Conservation (phyloP, 805 yeast species). For the Lipomyces sp. region DNA sequence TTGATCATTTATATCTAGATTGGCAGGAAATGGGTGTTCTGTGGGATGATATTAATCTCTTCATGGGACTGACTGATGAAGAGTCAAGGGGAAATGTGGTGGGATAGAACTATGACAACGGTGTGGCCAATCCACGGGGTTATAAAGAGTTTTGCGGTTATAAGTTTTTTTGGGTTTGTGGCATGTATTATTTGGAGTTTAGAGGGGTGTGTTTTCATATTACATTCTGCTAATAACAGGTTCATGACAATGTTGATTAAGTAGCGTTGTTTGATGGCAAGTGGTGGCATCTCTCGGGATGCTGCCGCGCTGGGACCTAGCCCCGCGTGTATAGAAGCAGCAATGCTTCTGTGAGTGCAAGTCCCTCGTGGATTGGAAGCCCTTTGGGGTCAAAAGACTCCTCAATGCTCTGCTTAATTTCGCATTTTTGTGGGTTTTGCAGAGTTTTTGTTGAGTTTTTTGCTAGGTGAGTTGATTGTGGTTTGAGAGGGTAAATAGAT, state of each 20-base stretch:
- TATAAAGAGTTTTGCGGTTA: not conserved
- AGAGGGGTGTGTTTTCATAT: not conserved
- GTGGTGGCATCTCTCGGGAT: no score
- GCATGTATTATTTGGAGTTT: not conserved
- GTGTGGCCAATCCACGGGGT: not conserved
- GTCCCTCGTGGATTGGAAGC: no score
- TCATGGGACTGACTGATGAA: slow-evolving; percentile 15
- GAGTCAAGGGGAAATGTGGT: not conserved
- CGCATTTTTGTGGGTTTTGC: no score
- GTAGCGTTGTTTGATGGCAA: no score
- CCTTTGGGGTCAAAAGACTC: no score
- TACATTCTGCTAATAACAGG: not conserved
- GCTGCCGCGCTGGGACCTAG: no score
- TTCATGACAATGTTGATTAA: not conserved
- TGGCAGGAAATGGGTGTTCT: slow-evolving; percentile 35
- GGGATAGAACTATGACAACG: not conserved
- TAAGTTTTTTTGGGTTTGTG: not conserved
- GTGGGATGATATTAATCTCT: slow-evolving; percentile 34
- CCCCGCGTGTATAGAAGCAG: no score
- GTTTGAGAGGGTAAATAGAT: no score
- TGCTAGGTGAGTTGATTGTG: no score
- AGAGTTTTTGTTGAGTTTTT: no score
- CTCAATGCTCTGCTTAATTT: no score
- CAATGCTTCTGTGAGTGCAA: no score
- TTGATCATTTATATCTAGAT: slow-evolving; percentile 36